phyloP scores from a whole-genome alignment of 2,329 filamentous ascomycete genomes.

The Xylaria sp. region DNA sequence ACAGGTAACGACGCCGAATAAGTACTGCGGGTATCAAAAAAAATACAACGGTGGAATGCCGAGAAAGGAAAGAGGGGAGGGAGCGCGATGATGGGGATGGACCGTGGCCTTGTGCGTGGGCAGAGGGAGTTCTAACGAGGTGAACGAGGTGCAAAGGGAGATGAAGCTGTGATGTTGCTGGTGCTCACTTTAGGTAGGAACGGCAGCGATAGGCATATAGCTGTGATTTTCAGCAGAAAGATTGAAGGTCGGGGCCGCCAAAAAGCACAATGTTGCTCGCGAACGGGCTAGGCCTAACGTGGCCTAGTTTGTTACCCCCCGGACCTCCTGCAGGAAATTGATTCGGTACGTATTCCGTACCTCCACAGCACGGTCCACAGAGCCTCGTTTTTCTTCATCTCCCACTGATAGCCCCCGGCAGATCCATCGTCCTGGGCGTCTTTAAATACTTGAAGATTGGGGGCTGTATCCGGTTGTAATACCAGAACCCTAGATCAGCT shows the following conservation, averaged over 20 bases:
- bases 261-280: conserved; percentile 33
- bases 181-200: conserved; percentile 35
- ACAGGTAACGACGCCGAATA: conserved; percentile 29
- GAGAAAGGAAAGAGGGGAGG: conserved; percentile 9
- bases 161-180: conserved; percentile 32
- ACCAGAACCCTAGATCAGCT: background rate
- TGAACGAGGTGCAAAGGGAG: conserved; percentile 13
- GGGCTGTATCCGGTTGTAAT: background rate
- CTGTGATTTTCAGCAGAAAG: conserved; percentile 39
- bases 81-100: conserved; percentile 25
- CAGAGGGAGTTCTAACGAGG: conserved; percentile 15
- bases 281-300: conserved; percentile 13
- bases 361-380: conserved; percentile 14
- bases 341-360: conserved; percentile 20
- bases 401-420: conserved; percentile 14
- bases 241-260: conserved; percentile 30
- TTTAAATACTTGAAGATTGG: background rate
- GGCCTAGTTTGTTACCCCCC: conserved; percentile 25
- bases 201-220: conserved; percentile 33
- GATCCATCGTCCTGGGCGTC: background rate
- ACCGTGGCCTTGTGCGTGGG: conserved; percentile 31
- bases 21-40: conserved; percentile 37
- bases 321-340: conserved; percentile 34
- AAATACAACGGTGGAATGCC: conserved; percentile 38
- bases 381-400: conserved; percentile 27